Base-by-base conservation (phyloP, 352 stramenopile genomes). In the Halophytophthora batemanensis region DNA sequence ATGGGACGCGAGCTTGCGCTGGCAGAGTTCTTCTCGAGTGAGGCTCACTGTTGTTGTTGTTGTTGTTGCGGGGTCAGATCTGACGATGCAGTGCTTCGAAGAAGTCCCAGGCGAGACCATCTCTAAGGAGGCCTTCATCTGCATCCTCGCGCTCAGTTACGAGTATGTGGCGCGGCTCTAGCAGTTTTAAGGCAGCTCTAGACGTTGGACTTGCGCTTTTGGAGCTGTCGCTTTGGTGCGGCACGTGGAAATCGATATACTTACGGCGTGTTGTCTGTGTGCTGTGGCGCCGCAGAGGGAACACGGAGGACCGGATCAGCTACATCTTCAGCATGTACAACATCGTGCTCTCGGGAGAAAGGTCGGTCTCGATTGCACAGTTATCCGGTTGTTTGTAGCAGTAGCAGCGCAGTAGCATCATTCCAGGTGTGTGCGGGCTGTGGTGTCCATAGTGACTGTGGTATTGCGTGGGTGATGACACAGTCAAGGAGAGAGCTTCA, bases 241-340 rank as follows among this genome's bases (percentile, higher is more conserved):
- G 14, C 11, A 12, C 23, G 6, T 36, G 22, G 4, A 6, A n/a
- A 45, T n/a, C 22, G 8, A 15, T 28, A 5, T 4, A 19, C 14
- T 54, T 11, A 2, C 29, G 45, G 15, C 19, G 34, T 42, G 28
- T 43, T 28, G 25, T 53, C 47, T 56, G 29, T 48, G 17, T 38
- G 60, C 33, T 48, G 51, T 12, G 33, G 8, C 33, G 14, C 13
- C 38, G 43, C 53, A 93, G 83, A 63, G 83, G 83, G 44, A 91
- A 90, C 61, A 91, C 81, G 31, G 83, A 93, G 52, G 83, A 93
- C 61, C 77, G 82, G n/a, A 87, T 93, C 55, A 85, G 76, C 62
- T 93, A 91, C 59, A 74, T 93, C 19, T 93, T 93, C 51, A 81
- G 64, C 18, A 93, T 93, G 83, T 91, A 92, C 66, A 77, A 71